phyloP scores from a whole-genome alignment of 73 alveolate species.

The Blepharisma japonicum region DNA sequence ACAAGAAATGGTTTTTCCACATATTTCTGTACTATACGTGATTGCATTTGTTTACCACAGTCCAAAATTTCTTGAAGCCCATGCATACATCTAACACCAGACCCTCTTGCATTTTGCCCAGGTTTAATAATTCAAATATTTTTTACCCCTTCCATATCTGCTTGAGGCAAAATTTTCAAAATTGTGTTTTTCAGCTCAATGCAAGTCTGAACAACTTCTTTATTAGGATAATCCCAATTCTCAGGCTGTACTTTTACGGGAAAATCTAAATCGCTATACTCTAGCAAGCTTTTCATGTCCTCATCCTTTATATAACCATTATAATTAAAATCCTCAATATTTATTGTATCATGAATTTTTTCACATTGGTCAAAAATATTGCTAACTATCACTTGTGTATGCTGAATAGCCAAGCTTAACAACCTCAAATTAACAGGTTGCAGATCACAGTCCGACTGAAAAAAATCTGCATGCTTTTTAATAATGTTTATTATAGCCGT shows the following conservation, averaged over 20 bases:
- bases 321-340: neutral
- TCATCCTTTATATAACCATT: slow-evolving; percentile 16
- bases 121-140: slow-evolving; percentile 93
- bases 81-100: slow-evolving; percentile 62
- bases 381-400: no score
- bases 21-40: slow-evolving; percentile 84
- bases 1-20: slow-evolving; percentile 79
- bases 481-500: slow-evolving; percentile 46
- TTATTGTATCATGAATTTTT: no score
- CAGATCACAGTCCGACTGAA: no score
- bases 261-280: neutral
- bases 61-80: slow-evolving; percentile 42
- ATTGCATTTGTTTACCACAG: slow-evolving; percentile 63
- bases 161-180: slow-evolving; percentile 27
- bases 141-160: slow-evolving; percentile 51
- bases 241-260: slow-evolving; percentile 19
- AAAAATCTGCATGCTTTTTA: slow-evolving; percentile 19
- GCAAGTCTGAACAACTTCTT: slow-evolving; percentile 32
- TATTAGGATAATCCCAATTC: slow-evolving; percentile 33
- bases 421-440: no score
- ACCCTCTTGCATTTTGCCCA: slow-evolving; percentile 83
- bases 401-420: no score
- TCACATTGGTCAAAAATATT: no score
- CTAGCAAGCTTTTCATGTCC: neutral
- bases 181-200: slow-evolving; percentile 37